A percentile compares a stretch with the other conserved stretches of the same genome.
Conservation (phyloP, 345 rosid species). For the Hibiscus tridactylites region DNA sequence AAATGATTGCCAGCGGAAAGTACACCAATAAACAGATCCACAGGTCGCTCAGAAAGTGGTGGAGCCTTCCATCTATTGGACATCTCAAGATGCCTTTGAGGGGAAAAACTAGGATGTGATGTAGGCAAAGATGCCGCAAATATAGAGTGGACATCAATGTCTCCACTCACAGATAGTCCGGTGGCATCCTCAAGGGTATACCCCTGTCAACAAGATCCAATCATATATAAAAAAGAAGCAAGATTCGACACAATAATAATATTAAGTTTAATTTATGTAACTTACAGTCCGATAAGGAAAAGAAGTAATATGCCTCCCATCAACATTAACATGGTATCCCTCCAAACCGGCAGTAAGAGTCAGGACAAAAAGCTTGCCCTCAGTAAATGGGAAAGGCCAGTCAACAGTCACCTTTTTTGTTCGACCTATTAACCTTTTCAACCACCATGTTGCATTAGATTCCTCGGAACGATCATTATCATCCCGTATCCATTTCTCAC, state of each 20-base stretch:
- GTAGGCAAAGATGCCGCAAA: conserved; percentile 84
- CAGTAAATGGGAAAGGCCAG: conserved; percentile 87
- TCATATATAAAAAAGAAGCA: conserved; percentile 10
- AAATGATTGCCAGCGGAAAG: conserved; percentile 97
- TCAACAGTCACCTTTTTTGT: conserved; percentile 62
- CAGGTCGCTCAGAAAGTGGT: conserved; percentile 28
- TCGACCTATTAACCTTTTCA: conserved; percentile 62
- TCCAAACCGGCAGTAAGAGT: conserved; percentile 90
- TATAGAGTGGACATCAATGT: conserved; percentile 66
- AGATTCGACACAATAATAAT: conserved; percentile 5
- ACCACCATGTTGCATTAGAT: conserved; percentile 84
- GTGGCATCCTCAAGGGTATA: conserved; percentile 78
- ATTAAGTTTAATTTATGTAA: conserved; percentile 9
- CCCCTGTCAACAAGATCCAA: conserved; percentile 41
- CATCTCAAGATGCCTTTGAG: conserved; percentile 74
- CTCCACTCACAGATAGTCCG: conserved; percentile 69
- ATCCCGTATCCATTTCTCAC: conserved; percentile 93
- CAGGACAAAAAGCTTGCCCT: conserved; percentile 72
- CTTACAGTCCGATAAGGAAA: conserved; percentile 92
- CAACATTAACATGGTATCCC: conserved; percentile 82
- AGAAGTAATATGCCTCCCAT: conserved; percentile 86
- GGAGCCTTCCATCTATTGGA: conserved; percentile 80
- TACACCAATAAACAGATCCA: conserved; percentile 75
- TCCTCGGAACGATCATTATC: conserved; percentile 58
- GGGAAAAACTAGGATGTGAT: conserved; percentile 78